These are phyloP conservation scores for Leishmania martiniquensis DNA, from an alignment of 208 protist genomes.

Conservation along the genomic window DNA sequence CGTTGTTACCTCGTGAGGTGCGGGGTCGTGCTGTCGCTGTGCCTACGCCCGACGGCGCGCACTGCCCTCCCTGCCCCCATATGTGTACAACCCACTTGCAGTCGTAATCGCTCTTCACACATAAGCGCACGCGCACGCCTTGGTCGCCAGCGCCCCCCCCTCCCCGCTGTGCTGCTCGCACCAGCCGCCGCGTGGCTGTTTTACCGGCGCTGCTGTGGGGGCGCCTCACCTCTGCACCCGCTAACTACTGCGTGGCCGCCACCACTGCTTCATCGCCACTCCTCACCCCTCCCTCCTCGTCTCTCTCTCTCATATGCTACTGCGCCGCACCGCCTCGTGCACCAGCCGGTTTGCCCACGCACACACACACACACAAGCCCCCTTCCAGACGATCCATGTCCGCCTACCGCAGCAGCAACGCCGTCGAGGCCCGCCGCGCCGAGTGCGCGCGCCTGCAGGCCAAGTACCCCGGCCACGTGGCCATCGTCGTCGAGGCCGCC, in stretches of 20 bases:
- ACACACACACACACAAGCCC: too few relatives aligned
- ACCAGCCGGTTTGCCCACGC: background rate
- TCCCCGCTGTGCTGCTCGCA: background rate
- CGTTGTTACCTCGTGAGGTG: background rate
- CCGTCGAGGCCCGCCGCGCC: constrained; percentile 8
- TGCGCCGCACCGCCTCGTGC: too few relatives aligned
- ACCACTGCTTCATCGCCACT: background rate
- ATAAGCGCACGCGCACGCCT: background rate
- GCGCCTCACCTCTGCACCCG: background rate
- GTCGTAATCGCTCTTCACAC: background rate
- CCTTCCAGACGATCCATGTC: constrained; percentile 2
- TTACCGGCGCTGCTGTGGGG: too few relatives aligned
- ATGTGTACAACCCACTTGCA: background rate
- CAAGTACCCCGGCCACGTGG: constrained; percentile 25
- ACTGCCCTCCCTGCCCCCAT: background rate
- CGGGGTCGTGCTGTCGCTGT: background rate
- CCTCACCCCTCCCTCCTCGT: background rate
- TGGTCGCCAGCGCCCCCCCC: background rate
- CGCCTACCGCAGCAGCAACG: constrained; percentile 7
- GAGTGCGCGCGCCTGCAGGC: constrained; percentile 26
- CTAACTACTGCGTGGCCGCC: background rate
- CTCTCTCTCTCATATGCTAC: too few relatives aligned
- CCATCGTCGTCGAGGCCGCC: constrained; percentile 19
- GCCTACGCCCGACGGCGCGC: too few relatives aligned
- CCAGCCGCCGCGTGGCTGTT: too few relatives aligned